These are phyloP conservation scores for Calonectria honghensis DNA, from an alignment of 2,329 filamentous ascomycete species.

Conservation along the genomic window DNA sequence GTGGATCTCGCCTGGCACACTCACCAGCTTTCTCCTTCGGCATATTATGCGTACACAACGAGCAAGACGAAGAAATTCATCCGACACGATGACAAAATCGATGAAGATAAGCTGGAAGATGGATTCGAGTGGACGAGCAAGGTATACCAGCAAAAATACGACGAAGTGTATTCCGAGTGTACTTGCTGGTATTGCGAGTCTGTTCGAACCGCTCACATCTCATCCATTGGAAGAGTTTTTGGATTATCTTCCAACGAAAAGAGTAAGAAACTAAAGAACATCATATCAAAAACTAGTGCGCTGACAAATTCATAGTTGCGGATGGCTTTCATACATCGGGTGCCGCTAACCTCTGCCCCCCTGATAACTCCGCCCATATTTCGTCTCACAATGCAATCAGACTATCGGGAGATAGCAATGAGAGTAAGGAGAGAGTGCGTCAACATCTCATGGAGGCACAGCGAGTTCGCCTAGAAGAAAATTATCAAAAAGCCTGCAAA, in stretches of 20 bases:
- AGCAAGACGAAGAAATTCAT: conserved; percentile 74
- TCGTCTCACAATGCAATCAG: conserved; percentile 82
- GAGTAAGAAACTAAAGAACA: conserved; percentile 50
- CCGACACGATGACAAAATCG: conserved; percentile 90
- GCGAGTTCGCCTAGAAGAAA: conserved; percentile 66
- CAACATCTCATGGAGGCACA: conserved; percentile 45
- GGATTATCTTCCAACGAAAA: conserved; percentile 68
- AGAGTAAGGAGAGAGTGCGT: conserved; percentile 36
- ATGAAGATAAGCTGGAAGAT: conserved; percentile 77
- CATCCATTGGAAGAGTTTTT: conserved; percentile 66
- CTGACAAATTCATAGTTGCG: conserved; percentile 45
- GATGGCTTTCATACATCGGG: conserved; percentile 70
- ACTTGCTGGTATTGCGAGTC: conserved; percentile 90
- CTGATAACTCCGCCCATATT: conserved; percentile 80
- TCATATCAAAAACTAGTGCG: not conserved
- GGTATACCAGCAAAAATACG: conserved; percentile 78
- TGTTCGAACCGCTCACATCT: conserved; percentile 66
- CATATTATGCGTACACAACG: conserved; percentile 78
- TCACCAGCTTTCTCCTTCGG: conserved; percentile 80
- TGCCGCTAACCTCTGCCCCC: conserved; percentile 68
- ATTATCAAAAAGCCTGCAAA: conserved; percentile 73
- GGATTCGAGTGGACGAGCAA: conserved; percentile 85
- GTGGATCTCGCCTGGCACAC: conserved; percentile 88
- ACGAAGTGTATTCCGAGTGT: conserved; percentile 83
- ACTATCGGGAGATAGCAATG: conserved; percentile 2